Evolutionary conservation across 108 stramenopile species (phyloP).

Genomic region (Parietichytrium sp.): DNA sequence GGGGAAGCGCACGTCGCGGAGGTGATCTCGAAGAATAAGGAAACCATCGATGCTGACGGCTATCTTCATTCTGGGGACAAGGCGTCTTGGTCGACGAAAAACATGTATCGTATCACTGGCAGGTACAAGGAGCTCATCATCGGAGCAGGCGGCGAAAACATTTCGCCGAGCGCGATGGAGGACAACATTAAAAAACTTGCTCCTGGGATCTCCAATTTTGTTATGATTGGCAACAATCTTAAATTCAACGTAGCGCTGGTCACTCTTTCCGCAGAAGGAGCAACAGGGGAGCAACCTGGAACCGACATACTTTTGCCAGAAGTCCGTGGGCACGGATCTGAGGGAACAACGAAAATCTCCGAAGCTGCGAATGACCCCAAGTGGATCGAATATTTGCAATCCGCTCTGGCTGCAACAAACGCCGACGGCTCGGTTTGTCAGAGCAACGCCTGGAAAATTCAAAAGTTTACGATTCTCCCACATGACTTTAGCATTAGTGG

Average conservation of each 20-base stretch:
- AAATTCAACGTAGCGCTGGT: constrained; percentile 60
- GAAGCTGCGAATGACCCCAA: neutral
- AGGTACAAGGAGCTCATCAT: constrained; percentile 56
- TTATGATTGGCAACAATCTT: constrained; percentile 61
- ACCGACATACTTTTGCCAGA: neutral
- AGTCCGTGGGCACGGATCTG: neutral
- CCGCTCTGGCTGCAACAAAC: neutral
- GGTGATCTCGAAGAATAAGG: constrained; percentile 63
- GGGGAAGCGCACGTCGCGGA: constrained; percentile 35
- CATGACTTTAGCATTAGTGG: constrained; percentile 64
- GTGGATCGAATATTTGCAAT: neutral
- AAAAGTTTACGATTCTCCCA: constrained; percentile 60
- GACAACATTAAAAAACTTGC: constrained; percentile 54
- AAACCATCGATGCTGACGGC: constrained; percentile 65
- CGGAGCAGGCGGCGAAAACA: constrained; percentile 64
- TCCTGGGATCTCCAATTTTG: constrained; percentile 54
- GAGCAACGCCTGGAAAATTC: constrained; percentile 68
- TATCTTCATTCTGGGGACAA: constrained; percentile 68
- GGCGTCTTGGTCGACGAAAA: constrained; percentile 12
- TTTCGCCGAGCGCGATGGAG: constrained; percentile 62
- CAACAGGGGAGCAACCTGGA: constrained; percentile 26
- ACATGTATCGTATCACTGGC: constrained; percentile 46
- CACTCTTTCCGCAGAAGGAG: constrained; percentile 49
- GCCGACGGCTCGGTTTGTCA: constrained; percentile 45
- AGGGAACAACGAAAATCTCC: neutral